Percentiles rank a stretch among this genome's conserved stretches.
Evolutionary conservation across 2,329 filamentous ascomycete genomes (phyloP).

Genomic region (Hypoxylon sp.): DNA sequence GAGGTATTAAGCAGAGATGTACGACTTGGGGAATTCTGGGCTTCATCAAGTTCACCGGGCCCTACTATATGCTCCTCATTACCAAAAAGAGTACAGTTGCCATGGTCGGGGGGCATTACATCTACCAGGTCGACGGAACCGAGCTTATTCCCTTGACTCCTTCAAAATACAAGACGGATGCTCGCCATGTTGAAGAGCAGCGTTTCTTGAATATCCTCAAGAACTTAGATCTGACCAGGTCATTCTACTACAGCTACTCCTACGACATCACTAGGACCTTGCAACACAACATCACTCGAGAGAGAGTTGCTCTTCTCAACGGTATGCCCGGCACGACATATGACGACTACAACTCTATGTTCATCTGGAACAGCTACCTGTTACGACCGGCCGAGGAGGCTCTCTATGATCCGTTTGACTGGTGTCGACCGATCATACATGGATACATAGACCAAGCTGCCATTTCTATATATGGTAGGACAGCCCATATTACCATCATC

Average conservation of each 20-base stretch:
- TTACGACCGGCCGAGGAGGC: conserved; percentile 77
- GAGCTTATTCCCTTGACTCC: conserved; percentile 90
- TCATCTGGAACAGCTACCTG: conserved; percentile 96
- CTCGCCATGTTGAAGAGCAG: conserved; percentile 85
- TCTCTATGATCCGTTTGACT: conserved; percentile 87
- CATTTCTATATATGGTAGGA: conserved; percentile 85
- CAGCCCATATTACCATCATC: conserved; percentile 92
- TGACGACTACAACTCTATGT: conserved; percentile 89
- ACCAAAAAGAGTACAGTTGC: conserved; percentile 96
- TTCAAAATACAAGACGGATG: conserved; percentile 79
- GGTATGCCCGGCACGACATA: conserved; percentile 69
- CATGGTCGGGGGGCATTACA: conserved; percentile 94
- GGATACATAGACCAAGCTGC: conserved; percentile 94
- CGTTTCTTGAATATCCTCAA: conserved; percentile 89
- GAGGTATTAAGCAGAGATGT: conserved; percentile 88
- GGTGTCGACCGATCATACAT: conserved; percentile 95
- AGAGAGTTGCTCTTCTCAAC: conserved; percentile 76
- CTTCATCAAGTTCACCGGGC: conserved; percentile 94
- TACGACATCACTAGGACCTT: conserved; percentile 95
- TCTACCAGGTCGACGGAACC: conserved; percentile 95
- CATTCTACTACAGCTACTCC: conserved; percentile 98
- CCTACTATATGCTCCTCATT: conserved; percentile 97
- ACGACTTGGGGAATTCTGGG: conserved; percentile 94
- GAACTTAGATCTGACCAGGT: conserved; percentile 88
- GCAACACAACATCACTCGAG: conserved; percentile 89